phyloP scores from a whole-genome alignment of 1,139 yeast genomes.

The Meyerozyma carpophila region DNA sequence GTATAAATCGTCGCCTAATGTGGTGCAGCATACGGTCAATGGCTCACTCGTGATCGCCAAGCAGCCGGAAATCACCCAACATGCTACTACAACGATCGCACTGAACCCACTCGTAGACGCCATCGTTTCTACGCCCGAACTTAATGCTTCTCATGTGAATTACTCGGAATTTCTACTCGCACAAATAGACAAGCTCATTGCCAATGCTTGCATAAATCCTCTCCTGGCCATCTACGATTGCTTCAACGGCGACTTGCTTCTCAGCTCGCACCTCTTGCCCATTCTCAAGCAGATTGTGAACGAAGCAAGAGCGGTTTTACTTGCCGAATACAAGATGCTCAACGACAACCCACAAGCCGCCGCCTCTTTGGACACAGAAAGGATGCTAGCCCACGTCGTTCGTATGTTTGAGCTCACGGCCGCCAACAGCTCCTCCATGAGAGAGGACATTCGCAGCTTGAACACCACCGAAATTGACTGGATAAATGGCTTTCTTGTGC shows the following conservation, averaged over 20 bases:
- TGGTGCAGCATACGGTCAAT: constrained; percentile 60
- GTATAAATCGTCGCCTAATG: constrained; percentile 36
- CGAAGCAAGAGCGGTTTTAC: constrained; percentile 42
- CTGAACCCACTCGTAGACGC: constrained; percentile 26
- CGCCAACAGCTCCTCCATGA: constrained; percentile 78
- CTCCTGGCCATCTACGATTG: constrained; percentile 65
- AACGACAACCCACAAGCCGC: constrained; percentile 28
- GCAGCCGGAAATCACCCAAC: constrained; percentile 9
- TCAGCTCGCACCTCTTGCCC: constrained; percentile 23
- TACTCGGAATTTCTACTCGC: constrained; percentile 53
- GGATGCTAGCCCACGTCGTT: constrained; percentile 43
- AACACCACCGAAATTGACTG: constrained; percentile 71
- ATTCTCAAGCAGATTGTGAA: constrained; percentile 36
- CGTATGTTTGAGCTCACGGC: constrained; percentile 44
- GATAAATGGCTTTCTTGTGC: constrained; percentile 69
- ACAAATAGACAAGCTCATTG: constrained; percentile 72
- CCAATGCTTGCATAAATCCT: constrained; percentile 74
- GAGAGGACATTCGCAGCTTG: constrained; percentile 64
- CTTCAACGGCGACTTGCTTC: constrained; percentile 62
- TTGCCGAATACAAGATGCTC: constrained; percentile 30
- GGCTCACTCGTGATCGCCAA: constrained; percentile 55
- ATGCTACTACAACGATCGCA: not conserved
- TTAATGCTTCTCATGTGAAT: constrained; percentile 41
- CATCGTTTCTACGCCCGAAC: constrained; percentile 23
- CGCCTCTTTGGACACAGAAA: constrained; percentile 32